phyloP scores from a whole-genome alignment of 441 rosid genomes.

The Adansonia rubrostipa region DNA sequence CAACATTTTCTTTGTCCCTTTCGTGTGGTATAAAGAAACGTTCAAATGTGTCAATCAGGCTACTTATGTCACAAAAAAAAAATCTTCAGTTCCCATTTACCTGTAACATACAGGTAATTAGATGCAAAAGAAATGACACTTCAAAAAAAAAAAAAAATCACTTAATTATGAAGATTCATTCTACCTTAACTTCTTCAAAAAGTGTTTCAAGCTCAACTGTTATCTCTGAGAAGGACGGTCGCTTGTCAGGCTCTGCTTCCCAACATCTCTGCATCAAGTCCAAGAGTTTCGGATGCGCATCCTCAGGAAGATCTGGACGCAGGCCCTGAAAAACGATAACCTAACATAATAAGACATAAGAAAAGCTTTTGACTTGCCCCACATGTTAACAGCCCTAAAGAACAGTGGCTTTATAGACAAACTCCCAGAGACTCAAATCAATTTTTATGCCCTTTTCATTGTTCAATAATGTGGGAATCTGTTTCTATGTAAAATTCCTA shows the following conservation, averaged over 20 bases:
- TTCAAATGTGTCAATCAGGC: constrained; percentile 22
- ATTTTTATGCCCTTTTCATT: too few relatives aligned
- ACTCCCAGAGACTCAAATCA: too few relatives aligned
- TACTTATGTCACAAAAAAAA: constrained; percentile 13
- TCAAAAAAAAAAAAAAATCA: background rate
- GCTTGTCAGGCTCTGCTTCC: constrained; percentile 53
- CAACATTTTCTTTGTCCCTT: constrained; percentile 3
- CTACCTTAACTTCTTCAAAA: constrained; percentile 54
- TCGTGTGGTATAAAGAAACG: constrained; percentile 12
- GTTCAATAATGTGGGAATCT: background rate
- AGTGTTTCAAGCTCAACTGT: constrained; percentile 55
- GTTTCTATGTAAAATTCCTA: background rate
- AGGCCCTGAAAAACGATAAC: constrained; percentile 49
- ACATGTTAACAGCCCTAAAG: background rate
- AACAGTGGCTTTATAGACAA: too few relatives aligned
- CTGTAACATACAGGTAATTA: constrained; percentile 33
- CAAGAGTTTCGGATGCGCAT: constrained; percentile 54
- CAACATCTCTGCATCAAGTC: constrained; percentile 76
- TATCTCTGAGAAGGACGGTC: constrained; percentile 66
- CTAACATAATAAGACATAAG: background rate
- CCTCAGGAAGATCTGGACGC: constrained; percentile 65
- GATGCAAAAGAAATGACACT: background rate
- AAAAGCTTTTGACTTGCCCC: background rate
- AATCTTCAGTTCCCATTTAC: constrained; percentile 43
- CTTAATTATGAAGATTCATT: background rate